phyloP scores from a whole-genome alignment of 441 rosid species.

The Populus hybrid region DNA sequence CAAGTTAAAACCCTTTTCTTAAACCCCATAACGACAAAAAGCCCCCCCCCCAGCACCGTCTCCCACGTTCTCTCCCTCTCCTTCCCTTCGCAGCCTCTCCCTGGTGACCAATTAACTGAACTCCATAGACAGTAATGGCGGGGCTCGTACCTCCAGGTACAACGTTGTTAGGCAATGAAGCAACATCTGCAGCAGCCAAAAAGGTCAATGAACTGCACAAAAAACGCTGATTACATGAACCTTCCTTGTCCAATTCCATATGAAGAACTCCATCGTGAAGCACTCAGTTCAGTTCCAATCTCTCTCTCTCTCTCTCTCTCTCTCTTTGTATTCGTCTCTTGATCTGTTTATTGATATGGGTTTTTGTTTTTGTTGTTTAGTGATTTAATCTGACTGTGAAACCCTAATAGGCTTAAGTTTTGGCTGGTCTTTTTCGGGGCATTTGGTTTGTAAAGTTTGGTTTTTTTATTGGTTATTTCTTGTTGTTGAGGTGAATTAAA shows the following conservation, averaged over 20 bases:
- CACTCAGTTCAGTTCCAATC: conserved; percentile 50
- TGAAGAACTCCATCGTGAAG: conserved; percentile 93
- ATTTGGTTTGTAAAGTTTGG: neutral
- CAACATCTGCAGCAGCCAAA: conserved; percentile 25
- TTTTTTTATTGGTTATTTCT: neutral
- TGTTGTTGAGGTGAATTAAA: neutral
- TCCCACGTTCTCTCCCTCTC: neutral
- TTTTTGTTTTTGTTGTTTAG: neutral
- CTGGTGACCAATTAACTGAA: neutral
- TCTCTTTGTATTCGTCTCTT: neutral
- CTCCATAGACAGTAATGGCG: conserved; percentile 40
- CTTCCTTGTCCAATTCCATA: conserved; percentile 92
- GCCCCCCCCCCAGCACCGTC: neutral
- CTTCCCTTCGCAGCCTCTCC: neutral
- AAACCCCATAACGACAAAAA: conserved; percentile 6
- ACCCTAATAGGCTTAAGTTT: conserved; percentile 8
- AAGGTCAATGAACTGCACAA: conserved; percentile 36
- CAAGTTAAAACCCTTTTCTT: conserved; percentile 16
- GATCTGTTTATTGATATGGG: conserved; percentile 6
- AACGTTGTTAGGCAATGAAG: conserved; percentile 19
- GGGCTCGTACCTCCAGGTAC: conserved; percentile 40
- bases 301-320: neutral
- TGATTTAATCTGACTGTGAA: neutral
- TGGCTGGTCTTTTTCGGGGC: neutral
- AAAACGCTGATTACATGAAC: conserved; percentile 66